These are phyloP conservation scores for Pseudogymnoascus sp. DNA, from an alignment of 2,329 filamentous ascomycete genomes.

Conservation along the genomic window DNA sequence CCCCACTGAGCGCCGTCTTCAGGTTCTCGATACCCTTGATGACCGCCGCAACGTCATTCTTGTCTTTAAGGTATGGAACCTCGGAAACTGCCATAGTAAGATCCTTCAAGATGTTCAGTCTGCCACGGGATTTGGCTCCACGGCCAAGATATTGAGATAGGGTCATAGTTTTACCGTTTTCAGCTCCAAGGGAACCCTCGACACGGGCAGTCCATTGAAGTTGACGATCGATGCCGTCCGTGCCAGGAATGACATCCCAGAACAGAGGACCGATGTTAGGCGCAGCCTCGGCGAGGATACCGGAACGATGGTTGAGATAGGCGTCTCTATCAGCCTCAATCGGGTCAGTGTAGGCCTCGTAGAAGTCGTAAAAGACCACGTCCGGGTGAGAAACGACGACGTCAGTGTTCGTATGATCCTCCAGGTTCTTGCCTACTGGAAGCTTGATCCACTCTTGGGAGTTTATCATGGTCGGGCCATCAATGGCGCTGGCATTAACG, in stretches of 20 bases:
- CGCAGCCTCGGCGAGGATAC: slow-evolving; percentile 54
- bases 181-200: slow-evolving; percentile 34
- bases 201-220: slow-evolving; percentile 61
- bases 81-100: slow-evolving; percentile 52
- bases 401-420: slow-evolving; percentile 56
- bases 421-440: slow-evolving; percentile 50
- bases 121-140: slow-evolving; percentile 50
- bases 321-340: slow-evolving; percentile 34
- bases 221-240: slow-evolving; percentile 53
- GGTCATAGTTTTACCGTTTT: slow-evolving; percentile 25
- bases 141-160: slow-evolving; percentile 56
- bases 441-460: slow-evolving; percentile 47
- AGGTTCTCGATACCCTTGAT: slow-evolving; percentile 55
- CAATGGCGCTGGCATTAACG: not conserved
- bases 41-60: slow-evolving; percentile 50
- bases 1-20: slow-evolving; percentile 42
- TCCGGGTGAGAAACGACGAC: slow-evolving; percentile 39
- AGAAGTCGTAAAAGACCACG: slow-evolving; percentile 53
- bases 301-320: slow-evolving; percentile 43
- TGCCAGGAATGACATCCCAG: slow-evolving; percentile 49
- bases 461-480: slow-evolving; percentile 16
- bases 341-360: slow-evolving; percentile 44
- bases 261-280: slow-evolving; percentile 57
- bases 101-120: slow-evolving; percentile 49
- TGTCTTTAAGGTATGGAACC: slow-evolving; percentile 49